Conservation (phyloP, 2,329 filamentous ascomycete genomes). For the Aspergillus proliferans region DNA sequence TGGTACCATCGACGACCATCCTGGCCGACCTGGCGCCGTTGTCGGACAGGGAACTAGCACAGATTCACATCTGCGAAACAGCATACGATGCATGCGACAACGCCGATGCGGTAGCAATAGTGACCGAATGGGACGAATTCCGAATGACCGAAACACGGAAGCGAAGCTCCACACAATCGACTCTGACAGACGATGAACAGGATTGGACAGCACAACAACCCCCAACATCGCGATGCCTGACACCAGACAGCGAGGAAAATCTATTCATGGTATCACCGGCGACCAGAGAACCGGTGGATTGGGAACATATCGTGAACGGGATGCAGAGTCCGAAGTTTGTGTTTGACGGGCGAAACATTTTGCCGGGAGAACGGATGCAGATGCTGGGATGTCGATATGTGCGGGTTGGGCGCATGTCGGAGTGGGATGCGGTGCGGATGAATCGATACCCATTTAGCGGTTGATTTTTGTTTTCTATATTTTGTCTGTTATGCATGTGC, state of each 20-base stretch:
- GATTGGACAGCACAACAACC: not conserved
- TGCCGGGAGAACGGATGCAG: conserved; percentile 24
- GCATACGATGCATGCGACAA: conserved; percentile 39
- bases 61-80: not conserved
- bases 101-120: conserved; percentile 42
- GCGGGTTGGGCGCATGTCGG: conserved; percentile 16
- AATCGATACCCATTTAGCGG: not conserved
- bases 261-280: too few relatives aligned
- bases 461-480: not conserved
- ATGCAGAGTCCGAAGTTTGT: conserved; percentile 42
- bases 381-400: conserved; percentile 27
- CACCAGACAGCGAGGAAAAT: not conserved
- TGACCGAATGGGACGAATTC: conserved; percentile 50
- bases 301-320: conserved; percentile 34
- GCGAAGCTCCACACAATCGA: not conserved
- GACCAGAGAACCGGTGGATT: conserved; percentile 26
- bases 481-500: too few relatives aligned
- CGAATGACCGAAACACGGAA: not conserved
- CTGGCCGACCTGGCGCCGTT: conserved; percentile 16
- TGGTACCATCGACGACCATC: conserved; percentile 30
- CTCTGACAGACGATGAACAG: not conserved
- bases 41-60: not conserved
- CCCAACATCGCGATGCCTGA: not conserved
- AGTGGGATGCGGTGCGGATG: not conserved
- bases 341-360: conserved; percentile 39